A percentile compares a stretch with the other conserved stretches of the same genome.
Evolutionary conservation across 1,139 yeast species (phyloP).

Genomic region (Hyphopichia pseudoburtonii): DNA sequence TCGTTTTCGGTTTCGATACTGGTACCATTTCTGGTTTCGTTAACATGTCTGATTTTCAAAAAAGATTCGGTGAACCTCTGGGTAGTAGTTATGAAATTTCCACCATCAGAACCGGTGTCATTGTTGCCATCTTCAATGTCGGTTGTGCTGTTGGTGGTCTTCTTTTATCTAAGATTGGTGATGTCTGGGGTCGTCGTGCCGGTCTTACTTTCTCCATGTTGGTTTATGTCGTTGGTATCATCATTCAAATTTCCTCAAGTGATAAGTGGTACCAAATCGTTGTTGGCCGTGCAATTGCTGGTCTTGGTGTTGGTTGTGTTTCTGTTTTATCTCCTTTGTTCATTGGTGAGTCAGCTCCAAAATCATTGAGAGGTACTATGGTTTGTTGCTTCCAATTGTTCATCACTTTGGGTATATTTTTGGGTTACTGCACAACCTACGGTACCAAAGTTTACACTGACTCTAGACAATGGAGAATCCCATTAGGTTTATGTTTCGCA

Average conservation of each 20-base stretch:
- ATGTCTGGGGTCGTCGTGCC: constrained; percentile 51
- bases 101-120: constrained; percentile 50
- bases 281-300: constrained; percentile 66
- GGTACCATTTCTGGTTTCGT: constrained; percentile 70
- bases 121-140: constrained; percentile 63
- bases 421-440: constrained; percentile 66
- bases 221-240: constrained; percentile 50
- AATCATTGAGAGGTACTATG: constrained; percentile 66
- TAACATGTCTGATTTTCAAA: constrained; percentile 53
- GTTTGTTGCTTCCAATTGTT: constrained; percentile 70
- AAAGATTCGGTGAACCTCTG: constrained; percentile 43
- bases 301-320: constrained; percentile 69
- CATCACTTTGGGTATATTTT: constrained; percentile 66
- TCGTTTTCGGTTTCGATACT: constrained; percentile 70
- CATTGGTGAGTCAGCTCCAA: constrained; percentile 71
- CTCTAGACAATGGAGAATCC: constrained; percentile 65
- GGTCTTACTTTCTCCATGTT: constrained; percentile 48
- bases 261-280: constrained; percentile 51
- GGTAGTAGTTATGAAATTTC: constrained; percentile 33
- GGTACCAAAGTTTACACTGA: constrained; percentile 54
- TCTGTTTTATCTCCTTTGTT: constrained; percentile 67
- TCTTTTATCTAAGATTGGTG: constrained; percentile 52
- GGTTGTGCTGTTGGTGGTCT: constrained; percentile 78
- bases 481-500: constrained; percentile 59
- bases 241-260: constrained; percentile 41